Conservation (phyloP, 139 green algal species). For the Closterium sp. region DNA sequence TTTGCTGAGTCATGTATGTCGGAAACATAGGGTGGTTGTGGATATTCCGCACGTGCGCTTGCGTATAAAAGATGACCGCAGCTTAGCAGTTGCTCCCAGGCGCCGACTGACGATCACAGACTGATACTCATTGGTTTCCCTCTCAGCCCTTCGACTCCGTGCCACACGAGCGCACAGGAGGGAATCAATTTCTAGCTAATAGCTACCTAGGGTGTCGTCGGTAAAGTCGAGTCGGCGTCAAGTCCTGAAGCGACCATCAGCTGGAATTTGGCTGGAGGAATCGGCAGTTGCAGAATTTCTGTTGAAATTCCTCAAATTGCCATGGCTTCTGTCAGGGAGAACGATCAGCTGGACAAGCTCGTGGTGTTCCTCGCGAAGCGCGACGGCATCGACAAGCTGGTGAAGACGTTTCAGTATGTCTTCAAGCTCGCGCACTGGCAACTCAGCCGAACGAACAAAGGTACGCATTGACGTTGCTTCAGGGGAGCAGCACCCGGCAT, state of each 20-base stretch:
- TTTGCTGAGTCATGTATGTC: neutral
- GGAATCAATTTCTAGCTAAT: no score
- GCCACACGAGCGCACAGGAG: no score
- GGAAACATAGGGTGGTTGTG: neutral
- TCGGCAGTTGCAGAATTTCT: neutral
- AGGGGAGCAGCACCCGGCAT: neutral
- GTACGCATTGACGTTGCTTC: neutral
- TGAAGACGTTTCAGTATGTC: constrained; percentile 50
- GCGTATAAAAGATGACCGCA: neutral
- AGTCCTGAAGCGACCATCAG: neutral
- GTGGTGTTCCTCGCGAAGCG: constrained; percentile 42
- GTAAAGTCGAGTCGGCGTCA: neutral
- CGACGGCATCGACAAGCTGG: constrained; percentile 47
- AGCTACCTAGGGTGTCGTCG: neutral
- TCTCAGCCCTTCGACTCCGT: neutral
- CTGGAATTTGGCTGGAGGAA: neutral
- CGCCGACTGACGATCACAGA: neutral
- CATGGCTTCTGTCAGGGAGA: neutral
- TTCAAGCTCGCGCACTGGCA: constrained; percentile 28
- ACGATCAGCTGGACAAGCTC: constrained; percentile 21
- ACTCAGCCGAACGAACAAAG: constrained; percentile 5
- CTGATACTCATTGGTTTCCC: neutral
- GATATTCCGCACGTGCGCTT: neutral
- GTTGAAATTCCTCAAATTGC: neutral
- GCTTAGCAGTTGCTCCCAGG: neutral